These are phyloP conservation scores for Hericium rajendrae DNA, from an alignment of 768 basidiomycete species.

Conservation along the genomic window DNA sequence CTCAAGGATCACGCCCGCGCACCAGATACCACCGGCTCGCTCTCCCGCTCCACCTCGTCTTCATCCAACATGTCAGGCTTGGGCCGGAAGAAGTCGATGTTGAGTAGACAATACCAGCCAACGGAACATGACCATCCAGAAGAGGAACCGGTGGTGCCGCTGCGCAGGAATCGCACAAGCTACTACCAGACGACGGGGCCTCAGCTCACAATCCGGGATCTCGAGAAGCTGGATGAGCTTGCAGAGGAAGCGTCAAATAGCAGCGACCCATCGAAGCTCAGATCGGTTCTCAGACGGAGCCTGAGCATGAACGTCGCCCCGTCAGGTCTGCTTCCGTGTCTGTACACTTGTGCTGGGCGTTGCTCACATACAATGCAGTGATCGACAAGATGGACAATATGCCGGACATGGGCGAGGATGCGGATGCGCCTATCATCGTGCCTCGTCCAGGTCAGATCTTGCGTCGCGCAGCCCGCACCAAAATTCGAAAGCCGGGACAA, in stretches of 20 bases:
- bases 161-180: constrained; percentile 60
- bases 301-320: constrained; percentile 81
- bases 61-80: constrained; percentile 34
- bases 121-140: constrained; percentile 67
- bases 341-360: not conserved
- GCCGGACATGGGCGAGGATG: constrained; percentile 64
- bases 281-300: constrained; percentile 74
- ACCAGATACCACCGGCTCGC: constrained; percentile 32
- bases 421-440: constrained; percentile 84
- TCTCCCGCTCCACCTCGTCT: constrained; percentile 21
- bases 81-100: constrained; percentile 87
- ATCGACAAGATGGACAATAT: constrained; percentile 62
- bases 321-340: constrained; percentile 53
- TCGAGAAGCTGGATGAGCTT: constrained; percentile 89
- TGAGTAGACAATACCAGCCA: constrained; percentile 88
- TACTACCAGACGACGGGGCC: constrained; percentile 62
- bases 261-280: constrained; percentile 73
- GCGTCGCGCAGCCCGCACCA: constrained; percentile 86
- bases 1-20: constrained; percentile 81
- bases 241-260: constrained; percentile 83
- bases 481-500: constrained; percentile 80
- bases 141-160: constrained; percentile 50
- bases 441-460: constrained; percentile 85
- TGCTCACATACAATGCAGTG: constrained; percentile 27
- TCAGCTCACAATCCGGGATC: constrained; percentile 84